Base-by-base conservation (phyloP, 768 basidiomycete species). In the Trametopsis cervina region DNA sequence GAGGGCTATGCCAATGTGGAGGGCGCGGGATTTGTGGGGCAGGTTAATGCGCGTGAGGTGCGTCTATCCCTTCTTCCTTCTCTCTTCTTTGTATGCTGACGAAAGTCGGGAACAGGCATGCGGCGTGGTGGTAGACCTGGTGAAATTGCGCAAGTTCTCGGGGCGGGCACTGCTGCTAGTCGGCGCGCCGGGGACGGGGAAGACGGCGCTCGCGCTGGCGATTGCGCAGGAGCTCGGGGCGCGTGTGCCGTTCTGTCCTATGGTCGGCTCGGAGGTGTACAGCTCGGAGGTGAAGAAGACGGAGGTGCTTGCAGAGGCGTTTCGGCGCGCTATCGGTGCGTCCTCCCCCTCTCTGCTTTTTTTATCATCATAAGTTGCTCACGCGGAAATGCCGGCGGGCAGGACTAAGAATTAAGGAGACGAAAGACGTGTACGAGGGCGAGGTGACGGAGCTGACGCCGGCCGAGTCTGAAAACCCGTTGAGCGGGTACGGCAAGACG, bases 231-330 rank as follows among this genome's bases (percentile, higher is more conserved):
- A 98, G 59, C 77, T 99, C 0, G 96, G 96, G 0, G 69, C 78
- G 18, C 96, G 96, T 60, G 94, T 97, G 1, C 96, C 96, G 0
- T 98, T 99, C 63, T 97, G 95, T 64, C 92, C 93, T 4, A 97
- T 97, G 91, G 96, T 98, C 37, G 96, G 96, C 0, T 87, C 84
- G 17, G 96, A 99, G 67, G 96, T 98, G 52, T 98, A 96, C 63
- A 89, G 85, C 35, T 83, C 89, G 2, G 95, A 98, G 66, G 93
- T 99, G 48, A 98, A 98, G 73, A 99, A 99, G 77, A 98, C 96
- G 1, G 96, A 98, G 63, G 94, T 98, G 4, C 71, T 99, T 17
- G 91, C 93, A 41, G 95, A 97, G 66, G 81, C 84, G 29, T 98
- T 98, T 68, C 76, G 95, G 49, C 72, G 96, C 57, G 94, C 96